These are phyloP conservation scores for Volvox carteri DNA, from an alignment of 163 green algal genomes.

Conservation along the genomic window DNA sequence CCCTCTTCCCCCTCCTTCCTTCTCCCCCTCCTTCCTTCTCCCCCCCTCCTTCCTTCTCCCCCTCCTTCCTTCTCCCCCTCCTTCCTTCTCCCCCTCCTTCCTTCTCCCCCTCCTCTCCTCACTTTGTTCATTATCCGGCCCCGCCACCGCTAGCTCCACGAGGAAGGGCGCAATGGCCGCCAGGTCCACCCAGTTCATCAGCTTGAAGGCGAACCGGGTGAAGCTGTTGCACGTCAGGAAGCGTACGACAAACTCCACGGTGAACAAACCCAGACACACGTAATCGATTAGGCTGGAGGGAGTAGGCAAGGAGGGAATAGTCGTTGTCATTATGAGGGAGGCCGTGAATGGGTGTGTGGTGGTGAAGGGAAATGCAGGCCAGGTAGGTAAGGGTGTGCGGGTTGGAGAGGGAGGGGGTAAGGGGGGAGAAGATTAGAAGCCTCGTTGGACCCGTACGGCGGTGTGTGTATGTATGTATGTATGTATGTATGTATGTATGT, in stretches of 20 bases:
- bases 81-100: too few relatives aligned
- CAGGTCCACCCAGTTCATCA: constrained; percentile 66
- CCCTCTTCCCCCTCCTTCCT: too few relatives aligned
- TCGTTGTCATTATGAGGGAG: too few relatives aligned
- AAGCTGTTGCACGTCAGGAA: constrained; percentile 36
- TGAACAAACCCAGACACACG: constrained; percentile 57
- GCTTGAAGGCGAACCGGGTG: background rate
- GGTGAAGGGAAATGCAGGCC: too few relatives aligned
- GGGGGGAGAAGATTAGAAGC: too few relatives aligned
- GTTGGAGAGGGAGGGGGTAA: too few relatives aligned
- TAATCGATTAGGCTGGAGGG: constrained; percentile 53
- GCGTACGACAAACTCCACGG: constrained; percentile 46
- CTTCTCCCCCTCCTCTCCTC: background rate
- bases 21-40: background rate
- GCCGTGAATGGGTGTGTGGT: too few relatives aligned
- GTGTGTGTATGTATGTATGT: too few relatives aligned
- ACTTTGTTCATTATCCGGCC: background rate
- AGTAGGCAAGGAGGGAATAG: background rate
- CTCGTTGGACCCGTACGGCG: too few relatives aligned
- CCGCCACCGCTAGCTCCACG: constrained; percentile 41
- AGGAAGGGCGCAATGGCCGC: constrained; percentile 49
- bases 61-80: too few relatives aligned
- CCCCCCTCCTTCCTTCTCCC: background rate
- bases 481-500: too few relatives aligned
- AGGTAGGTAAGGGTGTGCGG: too few relatives aligned